phyloP scores from a whole-genome alignment of 169 alveolate species.

The Cryptosporidium felis region DNA sequence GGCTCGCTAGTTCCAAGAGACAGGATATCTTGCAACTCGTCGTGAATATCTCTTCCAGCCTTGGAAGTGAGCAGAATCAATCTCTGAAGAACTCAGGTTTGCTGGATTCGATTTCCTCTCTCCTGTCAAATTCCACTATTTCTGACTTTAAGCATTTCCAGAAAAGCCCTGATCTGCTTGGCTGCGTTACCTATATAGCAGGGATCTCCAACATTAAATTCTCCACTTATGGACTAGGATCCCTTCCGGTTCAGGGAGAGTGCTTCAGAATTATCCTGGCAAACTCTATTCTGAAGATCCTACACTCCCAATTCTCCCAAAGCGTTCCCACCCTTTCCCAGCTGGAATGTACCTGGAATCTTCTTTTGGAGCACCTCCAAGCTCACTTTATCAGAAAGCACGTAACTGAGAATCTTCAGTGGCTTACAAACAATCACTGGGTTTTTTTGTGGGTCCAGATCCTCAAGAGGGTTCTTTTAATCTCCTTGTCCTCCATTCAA shows the following conservation, averaged over 20 bases:
- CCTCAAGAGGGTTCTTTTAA: background rate
- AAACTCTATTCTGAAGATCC: background rate
- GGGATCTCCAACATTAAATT: slow-evolving; percentile 4
- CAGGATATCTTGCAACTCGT: slow-evolving; percentile 33
- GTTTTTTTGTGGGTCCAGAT: slow-evolving; percentile 42
- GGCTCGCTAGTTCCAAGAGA: background rate
- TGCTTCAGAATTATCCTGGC: slow-evolving; percentile 31
- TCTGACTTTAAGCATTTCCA: background rate
- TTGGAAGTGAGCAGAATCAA: background rate
- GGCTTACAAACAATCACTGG: slow-evolving; percentile 63
- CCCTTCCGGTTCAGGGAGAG: slow-evolving; percentile 44
- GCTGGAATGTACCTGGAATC: background rate
- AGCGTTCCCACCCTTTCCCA: background rate
- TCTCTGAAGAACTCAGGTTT: background rate
- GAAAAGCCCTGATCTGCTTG: background rate
- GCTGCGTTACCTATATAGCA: background rate
- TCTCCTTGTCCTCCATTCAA: background rate
- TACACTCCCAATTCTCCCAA: background rate
- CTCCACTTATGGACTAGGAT: slow-evolving; percentile 42
- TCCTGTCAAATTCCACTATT: slow-evolving; percentile 4
- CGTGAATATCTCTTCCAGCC: slow-evolving; percentile 12
- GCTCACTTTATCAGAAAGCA: slow-evolving; percentile 29
- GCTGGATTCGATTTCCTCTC: slow-evolving; percentile 16
- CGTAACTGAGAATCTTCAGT: slow-evolving; percentile 33
- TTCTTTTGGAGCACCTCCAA: slow-evolving; percentile 9